A percentile compares a stretch with the other conserved stretches of the same genome.
phyloP scores from a whole-genome alignment of 2,329 filamentous ascomycete genomes.

The Endocalyx cinctus region DNA sequence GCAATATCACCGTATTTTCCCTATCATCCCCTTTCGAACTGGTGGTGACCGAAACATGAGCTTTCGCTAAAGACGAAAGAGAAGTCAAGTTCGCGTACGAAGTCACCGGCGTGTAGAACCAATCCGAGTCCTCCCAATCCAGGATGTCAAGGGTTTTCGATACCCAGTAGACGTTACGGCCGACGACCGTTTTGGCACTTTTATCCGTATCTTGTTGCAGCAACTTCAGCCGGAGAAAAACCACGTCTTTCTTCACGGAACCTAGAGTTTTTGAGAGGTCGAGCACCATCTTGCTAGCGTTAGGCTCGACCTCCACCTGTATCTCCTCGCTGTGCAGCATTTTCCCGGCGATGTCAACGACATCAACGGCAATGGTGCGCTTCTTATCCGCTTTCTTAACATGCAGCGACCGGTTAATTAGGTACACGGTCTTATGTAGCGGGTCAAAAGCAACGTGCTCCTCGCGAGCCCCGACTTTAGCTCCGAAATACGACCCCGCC shows the following conservation, averaged over 20 bases:
- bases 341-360: constrained; percentile 45
- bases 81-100: constrained; percentile 44
- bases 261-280: constrained; percentile 26
- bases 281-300: constrained; percentile 34
- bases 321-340: constrained; percentile 30
- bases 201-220: constrained; percentile 31
- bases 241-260: constrained; percentile 36
- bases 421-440: constrained; percentile 36
- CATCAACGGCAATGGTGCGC: constrained; percentile 43
- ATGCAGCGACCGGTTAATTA: constrained; percentile 50
- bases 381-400: constrained; percentile 27
- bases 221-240: constrained; percentile 46
- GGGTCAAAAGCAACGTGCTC: constrained; percentile 57
- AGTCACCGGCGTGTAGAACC: constrained; percentile 55
- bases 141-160: constrained; percentile 41
- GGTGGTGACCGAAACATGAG: constrained; percentile 30
- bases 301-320: constrained; percentile 35
- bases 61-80: constrained; percentile 34
- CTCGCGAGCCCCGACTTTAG: constrained; percentile 43
- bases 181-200: constrained; percentile 39
- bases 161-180: constrained; percentile 59
- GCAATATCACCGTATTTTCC: constrained; percentile 33
- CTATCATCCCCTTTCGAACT: constrained; percentile 1
- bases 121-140: constrained; percentile 52
- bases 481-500: constrained; percentile 55